These are phyloP conservation scores for Collybiopsis confluens DNA, from an alignment of 768 basidiomycete species.

Conservation along the genomic window DNA sequence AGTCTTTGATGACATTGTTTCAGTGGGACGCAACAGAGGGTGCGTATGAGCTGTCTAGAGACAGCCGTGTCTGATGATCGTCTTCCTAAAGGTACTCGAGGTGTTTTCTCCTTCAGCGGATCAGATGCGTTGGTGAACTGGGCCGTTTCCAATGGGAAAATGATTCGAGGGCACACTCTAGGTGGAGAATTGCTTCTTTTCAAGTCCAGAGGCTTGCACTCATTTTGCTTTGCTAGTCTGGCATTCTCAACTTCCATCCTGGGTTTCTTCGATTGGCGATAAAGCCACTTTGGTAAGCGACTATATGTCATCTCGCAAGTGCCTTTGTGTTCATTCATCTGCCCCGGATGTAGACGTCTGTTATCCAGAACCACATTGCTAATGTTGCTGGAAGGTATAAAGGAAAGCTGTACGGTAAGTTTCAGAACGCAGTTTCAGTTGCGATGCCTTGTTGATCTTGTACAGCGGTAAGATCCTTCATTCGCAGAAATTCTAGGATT, in stretches of 20 bases:
- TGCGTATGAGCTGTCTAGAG: conserved; percentile 8
- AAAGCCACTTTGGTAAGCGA: conserved; percentile 30
- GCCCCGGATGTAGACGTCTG: conserved; percentile 26
- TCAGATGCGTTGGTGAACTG: conserved; percentile 37
- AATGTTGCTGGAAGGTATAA: conserved; percentile 41
- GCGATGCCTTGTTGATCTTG: no score
- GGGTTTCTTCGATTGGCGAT: conserved; percentile 36
- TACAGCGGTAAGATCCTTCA: not conserved
- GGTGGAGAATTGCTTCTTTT: conserved; percentile 16
- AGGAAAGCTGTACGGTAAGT: conserved; percentile 39
- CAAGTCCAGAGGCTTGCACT: not conserved
- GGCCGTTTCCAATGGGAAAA: conserved; percentile 34
- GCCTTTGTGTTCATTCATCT: not conserved
- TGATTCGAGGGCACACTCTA: conserved; percentile 38
- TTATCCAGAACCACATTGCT: conserved; percentile 44
- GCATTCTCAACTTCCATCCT: conserved; percentile 37
- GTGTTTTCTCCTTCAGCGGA: conserved; percentile 28
- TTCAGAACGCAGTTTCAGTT: not conserved
- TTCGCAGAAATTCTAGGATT: no score
- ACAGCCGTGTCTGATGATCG: not conserved
- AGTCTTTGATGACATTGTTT: not conserved
- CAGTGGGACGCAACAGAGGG: conserved; percentile 39
- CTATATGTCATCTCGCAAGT: not conserved
- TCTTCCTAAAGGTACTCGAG: conserved; percentile 18
- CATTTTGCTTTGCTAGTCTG: conserved; percentile 14